Evolutionary conservation across 2,329 filamentous ascomycete genomes (phyloP).

Genomic region (Phialophora chinensis): DNA sequence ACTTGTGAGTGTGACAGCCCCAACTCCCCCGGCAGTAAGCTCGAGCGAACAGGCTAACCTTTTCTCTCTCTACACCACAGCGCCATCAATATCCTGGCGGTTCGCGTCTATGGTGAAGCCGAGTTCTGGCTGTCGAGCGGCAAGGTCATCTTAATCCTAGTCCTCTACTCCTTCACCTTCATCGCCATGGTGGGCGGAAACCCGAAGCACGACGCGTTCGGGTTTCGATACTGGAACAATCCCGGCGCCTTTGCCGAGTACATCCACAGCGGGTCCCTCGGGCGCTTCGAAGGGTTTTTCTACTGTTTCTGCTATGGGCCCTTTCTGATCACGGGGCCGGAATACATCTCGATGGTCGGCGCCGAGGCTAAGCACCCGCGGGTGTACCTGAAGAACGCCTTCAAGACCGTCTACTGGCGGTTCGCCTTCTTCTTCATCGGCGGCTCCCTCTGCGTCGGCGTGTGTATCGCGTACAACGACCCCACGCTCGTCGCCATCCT

Average conservation of each 20-base stretch:
- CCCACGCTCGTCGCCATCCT: conserved; percentile 63
- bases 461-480: conserved; percentile 72
- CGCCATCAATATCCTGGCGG: conserved; percentile 26
- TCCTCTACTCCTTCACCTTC: conserved; percentile 57
- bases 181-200: conserved; percentile 57
- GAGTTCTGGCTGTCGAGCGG: conserved; percentile 56
- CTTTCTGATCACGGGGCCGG: conserved; percentile 68
- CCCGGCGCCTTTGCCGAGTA: conserved; percentile 21
- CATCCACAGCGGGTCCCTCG: conserved; percentile 16
- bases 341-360: conserved; percentile 65
- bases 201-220: conserved; percentile 58
- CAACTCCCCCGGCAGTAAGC: too few species aligned
- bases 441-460: conserved; percentile 71
- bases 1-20: conserved; percentile 59
- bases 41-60: conserved; percentile 40
- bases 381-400: conserved; percentile 69
- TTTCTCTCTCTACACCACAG: conserved; percentile 13
- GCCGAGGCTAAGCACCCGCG: conserved; percentile 67
- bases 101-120: conserved; percentile 45
- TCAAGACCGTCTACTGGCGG: conserved; percentile 71
- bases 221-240: conserved; percentile 64
- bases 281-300: conserved; percentile 54
- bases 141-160: conserved; percentile 57
- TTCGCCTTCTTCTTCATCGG: conserved; percentile 75
- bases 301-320: conserved; percentile 74